These are phyloP conservation scores for Metschnikowia hibisci DNA, from an alignment of 805 yeast species.

Conservation along the genomic window DNA sequence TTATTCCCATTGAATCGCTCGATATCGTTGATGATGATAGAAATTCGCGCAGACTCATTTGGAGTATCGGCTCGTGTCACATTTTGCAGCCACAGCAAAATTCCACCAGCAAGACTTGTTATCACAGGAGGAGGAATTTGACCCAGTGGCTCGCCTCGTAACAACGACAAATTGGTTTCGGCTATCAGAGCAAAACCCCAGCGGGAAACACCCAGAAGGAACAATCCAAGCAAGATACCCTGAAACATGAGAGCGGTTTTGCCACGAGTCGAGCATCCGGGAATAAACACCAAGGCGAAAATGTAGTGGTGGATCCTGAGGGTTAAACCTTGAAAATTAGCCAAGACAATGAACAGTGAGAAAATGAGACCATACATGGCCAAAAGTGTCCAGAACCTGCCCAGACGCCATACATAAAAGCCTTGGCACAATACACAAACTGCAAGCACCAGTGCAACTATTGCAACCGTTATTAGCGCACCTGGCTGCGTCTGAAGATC, in stretches of 20 bases:
- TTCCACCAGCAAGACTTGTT: constrained; percentile 30
- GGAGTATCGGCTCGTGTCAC: constrained; percentile 5
- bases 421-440: constrained; percentile 69
- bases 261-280: constrained; percentile 80
- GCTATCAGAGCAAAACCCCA: constrained; percentile 94
- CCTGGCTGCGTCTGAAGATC: constrained; percentile 79
- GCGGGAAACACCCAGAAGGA: constrained; percentile 78
- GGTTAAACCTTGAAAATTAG: constrained; percentile 58
- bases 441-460: constrained; percentile 44
- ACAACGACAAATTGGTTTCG: constrained; percentile 64
- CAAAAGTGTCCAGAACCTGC: constrained; percentile 59
- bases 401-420: constrained; percentile 73
- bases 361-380: constrained; percentile 50
- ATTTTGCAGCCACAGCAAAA: constrained; percentile 34
- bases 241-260: constrained; percentile 70
- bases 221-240: constrained; percentile 77
- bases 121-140: constrained; percentile 49
- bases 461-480: constrained; percentile 58
- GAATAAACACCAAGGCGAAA: constrained; percentile 69
- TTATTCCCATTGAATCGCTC: constrained; percentile 64
- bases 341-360: constrained; percentile 30
- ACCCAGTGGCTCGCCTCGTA: constrained; percentile 72
- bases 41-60: constrained; percentile 37
- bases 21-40: constrained; percentile 73
- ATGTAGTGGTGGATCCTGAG: constrained; percentile 78